Evolutionary conservation across 129 eudicot genomes (phyloP), one percentile per base, ranked within the genome.

Genomic region (Deinandra increscens): DNA sequence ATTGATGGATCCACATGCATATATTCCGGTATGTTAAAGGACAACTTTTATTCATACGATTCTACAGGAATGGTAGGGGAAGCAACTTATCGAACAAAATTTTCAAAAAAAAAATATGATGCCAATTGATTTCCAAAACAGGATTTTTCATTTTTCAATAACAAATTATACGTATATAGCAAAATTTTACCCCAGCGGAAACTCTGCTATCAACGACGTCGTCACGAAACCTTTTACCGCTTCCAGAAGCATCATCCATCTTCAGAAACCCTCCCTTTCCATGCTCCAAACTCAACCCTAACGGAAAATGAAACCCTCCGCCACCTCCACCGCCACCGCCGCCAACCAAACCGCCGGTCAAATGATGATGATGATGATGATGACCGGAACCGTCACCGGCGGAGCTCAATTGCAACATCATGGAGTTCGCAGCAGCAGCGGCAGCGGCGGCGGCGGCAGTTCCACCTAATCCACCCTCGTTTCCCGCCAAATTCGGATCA

Each of bases 251-350:
- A 69, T 89, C 96, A 18, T 82, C 94, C 83, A 81, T 75, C 84
- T 86, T 87, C 70, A 84, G 18, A 64, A 80, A 84, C 79, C 87
- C 95, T 36, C 75, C 84, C 50, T 88, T 86, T 43, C 88, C 94
- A 60, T 88, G 97, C 66, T 92, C 98, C 59, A 92, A 89, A 71
- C 98, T 92, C 80, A 92, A 79, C 20, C 96, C 98, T 46, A 86
- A 69, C 29, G 98, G 98, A 74, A 82, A 92, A 56, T 80, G 85
- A 78, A 78, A 86, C 69, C 91, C 95, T 14, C 84, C 91, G 7
- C 87, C 90, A 0, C 78, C 90, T 7, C 80, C 76, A 9, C 34
- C 75, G 9, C 72, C 73, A 4, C 74, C 81, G 9, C 41, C 76
- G 9, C 43, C 69, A n/a, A 55, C 54, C 13, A 51, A 19, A 8